These are phyloP conservation scores for Pyrenophora seminiperda DNA, from an alignment of 2,329 filamentous ascomycete species.

Conservation along the genomic window DNA sequence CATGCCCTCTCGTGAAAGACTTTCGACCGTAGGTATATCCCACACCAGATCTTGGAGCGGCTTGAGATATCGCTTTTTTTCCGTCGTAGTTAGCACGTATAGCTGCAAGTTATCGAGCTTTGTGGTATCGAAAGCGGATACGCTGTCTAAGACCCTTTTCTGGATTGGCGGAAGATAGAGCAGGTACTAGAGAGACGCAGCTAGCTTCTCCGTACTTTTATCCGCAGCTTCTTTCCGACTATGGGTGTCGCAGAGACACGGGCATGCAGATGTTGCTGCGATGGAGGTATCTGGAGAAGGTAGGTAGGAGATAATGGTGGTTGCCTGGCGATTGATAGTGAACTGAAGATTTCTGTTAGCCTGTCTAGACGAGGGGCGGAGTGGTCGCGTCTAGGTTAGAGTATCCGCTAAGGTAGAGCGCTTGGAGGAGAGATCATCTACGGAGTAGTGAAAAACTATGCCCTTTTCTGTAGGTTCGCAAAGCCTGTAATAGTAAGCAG, in stretches of 20 bases:
- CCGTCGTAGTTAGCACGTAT: neutral
- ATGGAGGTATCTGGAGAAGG: neutral
- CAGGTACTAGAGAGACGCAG: neutral
- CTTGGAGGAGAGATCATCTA: neutral
- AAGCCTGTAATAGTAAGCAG: neutral
- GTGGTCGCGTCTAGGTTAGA: neutral
- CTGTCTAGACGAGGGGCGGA: neutral
- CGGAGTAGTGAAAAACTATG: neutral
- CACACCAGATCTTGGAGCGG: conserved; percentile 1
- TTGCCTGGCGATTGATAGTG: neutral
- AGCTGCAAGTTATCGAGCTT: neutral
- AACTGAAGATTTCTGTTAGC: neutral
- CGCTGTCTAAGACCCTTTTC: neutral
- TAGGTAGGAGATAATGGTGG: neutral
- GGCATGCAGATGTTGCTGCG: neutral
- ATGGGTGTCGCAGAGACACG: neutral
- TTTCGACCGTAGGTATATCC: neutral
- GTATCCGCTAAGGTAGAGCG: neutral
- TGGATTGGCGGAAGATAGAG: neutral
- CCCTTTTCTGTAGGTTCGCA: neutral
- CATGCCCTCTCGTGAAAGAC: conserved; percentile 1
- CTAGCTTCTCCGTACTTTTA: neutral
- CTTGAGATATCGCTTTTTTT: conserved; percentile 1
- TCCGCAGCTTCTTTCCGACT: neutral
- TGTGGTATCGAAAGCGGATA: conserved; percentile 1